Percentiles rank a stretch among this genome's conserved stretches.
These are phyloP conservation scores for Aureobasidium sp. DNA, from an alignment of 2,329 filamentous ascomycete species.

Conservation along the genomic window DNA sequence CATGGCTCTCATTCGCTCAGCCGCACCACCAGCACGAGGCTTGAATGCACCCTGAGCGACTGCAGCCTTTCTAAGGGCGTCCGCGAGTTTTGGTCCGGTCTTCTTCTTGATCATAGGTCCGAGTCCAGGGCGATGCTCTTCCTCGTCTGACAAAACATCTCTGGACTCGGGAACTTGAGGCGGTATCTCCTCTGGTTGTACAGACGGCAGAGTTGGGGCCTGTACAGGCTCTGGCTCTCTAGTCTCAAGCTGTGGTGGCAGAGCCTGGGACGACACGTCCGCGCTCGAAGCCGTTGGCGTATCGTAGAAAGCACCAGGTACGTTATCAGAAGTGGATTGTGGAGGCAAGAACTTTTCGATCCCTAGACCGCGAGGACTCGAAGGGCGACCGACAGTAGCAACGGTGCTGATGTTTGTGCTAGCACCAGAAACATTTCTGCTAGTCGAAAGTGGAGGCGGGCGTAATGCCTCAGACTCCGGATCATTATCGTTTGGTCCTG, in stretches of 20 bases:
- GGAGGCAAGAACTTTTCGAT: background rate
- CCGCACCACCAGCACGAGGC: conserved; percentile 79
- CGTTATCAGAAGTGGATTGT: background rate
- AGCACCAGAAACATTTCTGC: conserved; percentile 14
- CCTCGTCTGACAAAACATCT: conserved; percentile 29
- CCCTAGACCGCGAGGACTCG: conserved; percentile 8
- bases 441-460: conserved; percentile 24
- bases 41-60: conserved; percentile 69
- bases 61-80: conserved; percentile 72
- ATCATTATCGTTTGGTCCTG: background rate
- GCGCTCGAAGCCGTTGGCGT: conserved; percentile 16
- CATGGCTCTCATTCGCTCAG: conserved; percentile 54
- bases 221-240: conserved; percentile 1
- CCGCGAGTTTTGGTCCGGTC: conserved; percentile 63
- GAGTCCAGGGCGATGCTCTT: conserved; percentile 62
- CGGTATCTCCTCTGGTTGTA: conserved; percentile 2
- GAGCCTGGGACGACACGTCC: conserved; percentile 1
- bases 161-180: background rate
- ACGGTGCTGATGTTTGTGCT: conserved; percentile 3
- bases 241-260: conserved; percentile 2
- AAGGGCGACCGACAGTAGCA: conserved; percentile 7
- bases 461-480: conserved; percentile 22
- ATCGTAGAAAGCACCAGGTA: conserved; percentile 17
- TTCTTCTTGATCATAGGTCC: conserved; percentile 88
- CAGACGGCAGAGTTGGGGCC: conserved; percentile 11